Evolutionary conservation across 257 asterid species (phyloP).

Genomic region (Vinca minor): DNA sequence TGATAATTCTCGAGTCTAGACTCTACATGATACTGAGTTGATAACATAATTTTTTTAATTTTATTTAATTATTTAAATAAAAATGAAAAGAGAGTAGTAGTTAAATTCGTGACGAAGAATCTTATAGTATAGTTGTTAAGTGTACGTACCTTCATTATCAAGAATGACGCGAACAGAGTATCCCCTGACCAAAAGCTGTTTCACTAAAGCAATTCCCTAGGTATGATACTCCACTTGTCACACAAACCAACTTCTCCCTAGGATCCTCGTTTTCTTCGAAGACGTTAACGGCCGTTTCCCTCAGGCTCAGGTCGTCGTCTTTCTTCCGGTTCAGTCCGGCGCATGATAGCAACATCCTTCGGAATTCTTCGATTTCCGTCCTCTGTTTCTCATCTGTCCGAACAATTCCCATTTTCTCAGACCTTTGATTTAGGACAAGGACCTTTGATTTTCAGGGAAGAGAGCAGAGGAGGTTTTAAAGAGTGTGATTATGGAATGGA

Average conservation of each 20-base stretch:
- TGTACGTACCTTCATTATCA: slow-evolving; percentile 58
- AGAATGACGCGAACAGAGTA: slow-evolving; percentile 80
- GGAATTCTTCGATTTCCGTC: slow-evolving; percentile 67
- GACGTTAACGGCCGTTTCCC: background rate
- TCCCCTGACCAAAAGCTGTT: slow-evolving; percentile 72
- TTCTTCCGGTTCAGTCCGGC: slow-evolving; percentile 56
- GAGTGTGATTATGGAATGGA: too few relatives aligned
- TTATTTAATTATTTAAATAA: too few relatives aligned
- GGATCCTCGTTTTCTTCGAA: slow-evolving; percentile 27
- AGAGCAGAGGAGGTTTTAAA: too few relatives aligned
- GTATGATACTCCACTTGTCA: slow-evolving; percentile 88
- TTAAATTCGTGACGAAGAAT: too few relatives aligned
- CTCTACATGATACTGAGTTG: too few relatives aligned
- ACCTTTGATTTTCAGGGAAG: too few relatives aligned
- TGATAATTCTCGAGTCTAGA: too few relatives aligned
- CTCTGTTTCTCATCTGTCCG: slow-evolving; percentile 42
- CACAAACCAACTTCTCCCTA: slow-evolving; percentile 55
- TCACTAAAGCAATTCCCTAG: slow-evolving; percentile 74
- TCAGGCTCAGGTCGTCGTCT: slow-evolving; percentile 28
- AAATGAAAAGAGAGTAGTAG: too few relatives aligned
- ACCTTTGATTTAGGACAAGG: background rate
- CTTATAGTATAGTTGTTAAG: too few relatives aligned
- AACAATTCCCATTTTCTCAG: slow-evolving; percentile 52
- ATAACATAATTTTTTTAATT: too few relatives aligned
- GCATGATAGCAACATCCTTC: slow-evolving; percentile 63